Evolutionary conservation across 768 basidiomycete genomes (phyloP).

Genomic region (Sutorius australiensis): DNA sequence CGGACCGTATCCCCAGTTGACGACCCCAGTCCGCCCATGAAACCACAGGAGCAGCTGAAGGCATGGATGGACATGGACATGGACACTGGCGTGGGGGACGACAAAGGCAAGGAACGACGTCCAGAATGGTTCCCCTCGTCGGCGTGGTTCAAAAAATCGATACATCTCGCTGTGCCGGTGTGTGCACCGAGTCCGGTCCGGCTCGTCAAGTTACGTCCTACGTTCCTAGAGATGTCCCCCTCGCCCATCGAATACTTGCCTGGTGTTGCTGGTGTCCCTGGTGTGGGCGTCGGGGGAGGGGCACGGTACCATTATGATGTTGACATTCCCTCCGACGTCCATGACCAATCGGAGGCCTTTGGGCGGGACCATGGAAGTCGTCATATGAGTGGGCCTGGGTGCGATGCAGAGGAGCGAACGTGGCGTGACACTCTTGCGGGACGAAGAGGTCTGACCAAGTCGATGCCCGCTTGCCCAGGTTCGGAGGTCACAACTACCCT

Average conservation of each 20-base stretch:
- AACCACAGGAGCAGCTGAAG: background rate
- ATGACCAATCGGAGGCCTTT: background rate
- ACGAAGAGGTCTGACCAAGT: too few species aligned
- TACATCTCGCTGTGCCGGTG: background rate
- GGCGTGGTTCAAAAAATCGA: background rate
- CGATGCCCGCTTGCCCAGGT: background rate
- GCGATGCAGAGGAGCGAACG: background rate
- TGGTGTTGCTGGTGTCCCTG: background rate
- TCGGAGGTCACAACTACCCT: background rate
- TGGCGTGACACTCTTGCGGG: background rate
- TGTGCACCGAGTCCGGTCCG: background rate
- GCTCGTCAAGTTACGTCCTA: slow-evolving; percentile 10
- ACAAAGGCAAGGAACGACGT: background rate
- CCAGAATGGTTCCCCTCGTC: slow-evolving; percentile 6
- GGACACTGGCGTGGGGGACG: background rate
- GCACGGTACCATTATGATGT: background rate
- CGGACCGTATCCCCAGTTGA: background rate
- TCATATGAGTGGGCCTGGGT: background rate
- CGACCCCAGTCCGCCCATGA: background rate
- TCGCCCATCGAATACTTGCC: slow-evolving; percentile 15
- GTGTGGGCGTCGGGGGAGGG: background rate
- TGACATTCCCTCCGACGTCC: background rate
- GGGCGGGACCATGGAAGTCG: background rate
- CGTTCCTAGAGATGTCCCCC: slow-evolving; percentile 15
- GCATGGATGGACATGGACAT: background rate